Evolutionary conservation across 352 stramenopile genomes (phyloP).

Genomic region (Phytophthora sp.): DNA sequence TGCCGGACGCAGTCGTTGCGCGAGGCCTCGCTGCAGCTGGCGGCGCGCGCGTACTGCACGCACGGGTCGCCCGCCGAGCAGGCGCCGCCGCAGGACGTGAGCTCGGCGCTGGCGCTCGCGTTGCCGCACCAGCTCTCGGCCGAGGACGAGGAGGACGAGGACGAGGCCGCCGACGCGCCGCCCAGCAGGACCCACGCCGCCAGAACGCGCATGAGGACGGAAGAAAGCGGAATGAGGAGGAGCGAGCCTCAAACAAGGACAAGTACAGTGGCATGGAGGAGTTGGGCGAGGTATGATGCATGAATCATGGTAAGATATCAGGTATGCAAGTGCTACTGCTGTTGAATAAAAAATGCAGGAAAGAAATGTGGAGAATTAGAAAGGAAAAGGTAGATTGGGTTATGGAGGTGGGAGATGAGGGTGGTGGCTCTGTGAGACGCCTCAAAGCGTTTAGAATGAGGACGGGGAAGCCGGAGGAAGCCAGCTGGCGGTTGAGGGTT

Average conservation of each 20-base stretch:
- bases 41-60: conserved; percentile 56
- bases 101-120: conserved; percentile 39
- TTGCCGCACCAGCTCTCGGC: conserved; percentile 56
- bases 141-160: conserved; percentile 30
- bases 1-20: conserved; percentile 59
- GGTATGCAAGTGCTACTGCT: too few species aligned
- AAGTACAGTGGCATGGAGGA: too few species aligned
- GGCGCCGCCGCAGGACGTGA: conserved; percentile 52
- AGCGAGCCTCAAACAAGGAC: too few species aligned
- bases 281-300: too few species aligned
- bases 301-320: too few species aligned
- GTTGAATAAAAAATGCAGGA: too few species aligned
- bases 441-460: too few species aligned
- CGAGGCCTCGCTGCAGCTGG: conserved; percentile 52
- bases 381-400: too few species aligned
- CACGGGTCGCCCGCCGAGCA: conserved; percentile 55
- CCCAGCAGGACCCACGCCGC: conserved; percentile 5
- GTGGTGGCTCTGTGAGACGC: too few species aligned
- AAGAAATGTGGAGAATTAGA: too few species aligned
- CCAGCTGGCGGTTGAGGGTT: conserved; percentile 16
- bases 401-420: too few species aligned
- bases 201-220: conserved; percentile 1
- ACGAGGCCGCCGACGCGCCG: conserved; percentile 17
- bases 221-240: conserved; percentile 11
- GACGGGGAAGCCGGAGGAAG: conserved; percentile 25